Percentiles rank a stretch among this genome's conserved stretches.
Conservation (phyloP, 2,329 filamentous ascomycete species). For the Verticillium zaregamsianum region DNA sequence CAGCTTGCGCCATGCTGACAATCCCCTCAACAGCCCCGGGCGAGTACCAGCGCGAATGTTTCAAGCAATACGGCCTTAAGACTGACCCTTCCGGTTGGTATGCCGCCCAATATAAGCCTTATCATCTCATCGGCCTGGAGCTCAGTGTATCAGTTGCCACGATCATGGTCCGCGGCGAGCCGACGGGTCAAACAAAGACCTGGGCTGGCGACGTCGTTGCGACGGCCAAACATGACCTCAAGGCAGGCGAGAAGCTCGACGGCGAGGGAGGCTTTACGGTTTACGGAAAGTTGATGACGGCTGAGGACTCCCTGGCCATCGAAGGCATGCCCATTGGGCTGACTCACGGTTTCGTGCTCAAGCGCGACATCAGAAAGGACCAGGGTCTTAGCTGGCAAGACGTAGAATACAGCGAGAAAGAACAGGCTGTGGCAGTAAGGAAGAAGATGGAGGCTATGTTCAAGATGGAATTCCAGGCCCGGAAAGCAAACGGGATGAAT, state of each 20-base stretch:
- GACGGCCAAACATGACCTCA: slow-evolving; percentile 39
- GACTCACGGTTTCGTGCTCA: slow-evolving; percentile 36
- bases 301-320: slow-evolving; percentile 32
- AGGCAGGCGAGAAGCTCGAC: slow-evolving; percentile 44
- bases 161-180: slow-evolving; percentile 41
- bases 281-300: slow-evolving; percentile 37
- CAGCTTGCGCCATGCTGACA: background rate
- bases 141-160: slow-evolving; percentile 37
- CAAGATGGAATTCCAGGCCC: slow-evolving; percentile 18
- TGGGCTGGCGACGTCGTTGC: slow-evolving; percentile 41
- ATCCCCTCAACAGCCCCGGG: slow-evolving; percentile 19
- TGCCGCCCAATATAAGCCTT: slow-evolving; percentile 41
- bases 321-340: slow-evolving; percentile 37
- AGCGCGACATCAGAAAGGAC: slow-evolving; percentile 34
- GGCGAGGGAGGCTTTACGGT: slow-evolving; percentile 41
- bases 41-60: slow-evolving; percentile 36
- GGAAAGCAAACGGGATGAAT: slow-evolving; percentile 12
- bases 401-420: slow-evolving; percentile 35
- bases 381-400: slow-evolving; percentile 37
- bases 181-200: slow-evolving; percentile 37
- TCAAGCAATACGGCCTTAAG: slow-evolving; percentile 39
- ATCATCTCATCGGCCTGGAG: slow-evolving; percentile 42
- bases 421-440: slow-evolving; percentile 32
- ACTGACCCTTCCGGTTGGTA: slow-evolving; percentile 35
- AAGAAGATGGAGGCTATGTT: slow-evolving; percentile 39